Conservation (phyloP, 192 early-diverging fungal genomes). For the Gigaspora rosea region DNA sequence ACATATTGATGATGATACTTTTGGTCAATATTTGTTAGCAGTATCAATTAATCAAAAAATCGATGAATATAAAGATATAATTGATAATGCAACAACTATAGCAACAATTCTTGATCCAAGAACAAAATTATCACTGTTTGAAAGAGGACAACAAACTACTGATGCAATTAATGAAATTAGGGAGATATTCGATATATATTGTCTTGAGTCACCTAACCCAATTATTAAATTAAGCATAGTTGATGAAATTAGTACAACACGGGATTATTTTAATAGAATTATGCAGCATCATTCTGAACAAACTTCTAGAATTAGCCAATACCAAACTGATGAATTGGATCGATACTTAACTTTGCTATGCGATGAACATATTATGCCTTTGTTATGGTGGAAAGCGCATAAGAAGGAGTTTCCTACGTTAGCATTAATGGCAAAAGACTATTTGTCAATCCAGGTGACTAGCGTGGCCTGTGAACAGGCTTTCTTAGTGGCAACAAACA, state of each 20-base stretch:
- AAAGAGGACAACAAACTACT: no score
- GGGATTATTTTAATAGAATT: background rate
- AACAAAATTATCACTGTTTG: no score
- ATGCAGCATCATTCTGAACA: no score
- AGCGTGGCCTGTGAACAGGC: background rate
- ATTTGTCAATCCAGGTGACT: background rate
- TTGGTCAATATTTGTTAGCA: background rate
- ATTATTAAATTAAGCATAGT: background rate
- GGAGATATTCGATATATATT: background rate
- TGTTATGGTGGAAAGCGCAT: background rate
- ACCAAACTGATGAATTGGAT: no score
- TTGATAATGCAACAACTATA: background rate
- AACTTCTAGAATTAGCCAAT: no score
- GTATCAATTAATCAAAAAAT: background rate
- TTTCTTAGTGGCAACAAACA: background rate
- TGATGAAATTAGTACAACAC: background rate
- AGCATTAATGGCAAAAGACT: slow-evolving; percentile 4
- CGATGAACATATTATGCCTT: background rate
- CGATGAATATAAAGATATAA: background rate
- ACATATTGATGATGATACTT: background rate
- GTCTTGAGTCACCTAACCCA: background rate
- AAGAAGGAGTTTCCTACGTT: background rate
- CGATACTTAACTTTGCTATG: background rate
- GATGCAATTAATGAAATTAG: no score
- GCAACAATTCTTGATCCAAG: no score